Conservation (phyloP, 352 stramenopile genomes). For the Globisporangium middletonii region DNA sequence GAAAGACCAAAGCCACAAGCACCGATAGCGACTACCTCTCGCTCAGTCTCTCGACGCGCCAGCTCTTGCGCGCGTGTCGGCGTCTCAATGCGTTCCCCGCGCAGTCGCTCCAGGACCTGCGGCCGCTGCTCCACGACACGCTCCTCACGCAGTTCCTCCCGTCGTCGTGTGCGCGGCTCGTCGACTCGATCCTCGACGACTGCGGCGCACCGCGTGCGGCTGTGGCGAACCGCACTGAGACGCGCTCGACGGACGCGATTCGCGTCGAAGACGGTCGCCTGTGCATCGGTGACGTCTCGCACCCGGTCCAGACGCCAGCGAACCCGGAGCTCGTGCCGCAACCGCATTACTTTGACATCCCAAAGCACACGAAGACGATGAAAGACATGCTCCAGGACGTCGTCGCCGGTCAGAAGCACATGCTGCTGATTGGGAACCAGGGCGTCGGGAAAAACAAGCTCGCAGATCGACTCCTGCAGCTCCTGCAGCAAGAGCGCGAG, state of each 20-base stretch:
- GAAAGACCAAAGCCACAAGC: slow-evolving; percentile 29
- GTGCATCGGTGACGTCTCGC: slow-evolving; percentile 59
- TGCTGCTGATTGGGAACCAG: slow-evolving; percentile 95
- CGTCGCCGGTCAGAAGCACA: slow-evolving; percentile 80
- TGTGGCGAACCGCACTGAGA: background rate
- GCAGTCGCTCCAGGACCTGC: slow-evolving; percentile 54
- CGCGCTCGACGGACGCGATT: slow-evolving; percentile 24
- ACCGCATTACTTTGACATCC: slow-evolving; percentile 88
- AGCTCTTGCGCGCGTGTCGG: slow-evolving; percentile 58
- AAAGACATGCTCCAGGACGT: slow-evolving; percentile 84
- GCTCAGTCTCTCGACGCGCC: slow-evolving; percentile 56
- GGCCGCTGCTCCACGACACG: slow-evolving; percentile 63
- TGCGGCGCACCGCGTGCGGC: slow-evolving; percentile 24
- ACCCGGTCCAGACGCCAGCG: slow-evolving; percentile 38
- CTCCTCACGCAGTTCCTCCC: slow-evolving; percentile 73
- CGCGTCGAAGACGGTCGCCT: slow-evolving; percentile 31
- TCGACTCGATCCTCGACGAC: slow-evolving; percentile 48
- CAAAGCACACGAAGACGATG: slow-evolving; percentile 83
- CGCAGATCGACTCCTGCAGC: slow-evolving; percentile 86
- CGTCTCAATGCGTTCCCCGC: slow-evolving; percentile 64
- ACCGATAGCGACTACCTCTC: slow-evolving; percentile 40
- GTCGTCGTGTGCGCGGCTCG: slow-evolving; percentile 36
- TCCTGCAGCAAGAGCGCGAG: slow-evolving; percentile 91
- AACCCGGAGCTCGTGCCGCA: slow-evolving; percentile 84
- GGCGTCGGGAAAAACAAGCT: slow-evolving; percentile 95